Conservation (phyloP, 257 asterid species). For the Rauvolfia tetraphylla region DNA sequence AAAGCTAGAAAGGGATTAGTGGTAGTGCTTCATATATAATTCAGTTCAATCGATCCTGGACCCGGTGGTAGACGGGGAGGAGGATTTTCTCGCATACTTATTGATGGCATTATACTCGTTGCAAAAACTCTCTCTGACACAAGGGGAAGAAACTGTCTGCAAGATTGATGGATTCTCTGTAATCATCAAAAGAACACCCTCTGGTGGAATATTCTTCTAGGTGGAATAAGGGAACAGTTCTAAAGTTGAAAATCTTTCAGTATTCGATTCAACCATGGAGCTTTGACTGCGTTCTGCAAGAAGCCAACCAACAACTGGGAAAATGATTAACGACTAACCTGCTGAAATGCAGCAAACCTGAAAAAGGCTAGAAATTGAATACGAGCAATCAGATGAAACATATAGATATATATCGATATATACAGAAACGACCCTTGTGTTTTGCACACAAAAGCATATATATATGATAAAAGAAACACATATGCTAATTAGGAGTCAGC, state of each 20-base stretch:
- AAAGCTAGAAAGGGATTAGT: slow-evolving; percentile 25
- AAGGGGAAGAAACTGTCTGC: background rate
- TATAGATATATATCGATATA: no score
- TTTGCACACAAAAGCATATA: no score
- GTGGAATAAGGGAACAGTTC: background rate
- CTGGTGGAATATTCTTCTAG: background rate
- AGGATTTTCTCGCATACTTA: background rate
- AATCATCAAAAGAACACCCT: background rate
- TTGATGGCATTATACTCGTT: no score
- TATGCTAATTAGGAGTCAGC: no score
- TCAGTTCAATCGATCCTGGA: background rate
- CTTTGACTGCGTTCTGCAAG: background rate
- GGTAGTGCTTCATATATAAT: slow-evolving; percentile 3
- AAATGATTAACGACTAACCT: no score
- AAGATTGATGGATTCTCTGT: background rate
- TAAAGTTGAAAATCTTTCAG: background rate
- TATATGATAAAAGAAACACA: no score
- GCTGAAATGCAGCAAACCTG: no score
- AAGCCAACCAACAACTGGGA: no score
- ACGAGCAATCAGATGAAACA: no score
- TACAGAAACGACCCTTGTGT: no score
- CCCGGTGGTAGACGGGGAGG: slow-evolving; percentile 10
- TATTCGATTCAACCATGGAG: background rate
- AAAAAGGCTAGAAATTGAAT: no score
- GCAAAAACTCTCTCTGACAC: background rate